Evolutionary conservation across 768 basidiomycete genomes (phyloP), one percentile per base, ranked within the genome.

Genomic region (Suillus cothurnatus): DNA sequence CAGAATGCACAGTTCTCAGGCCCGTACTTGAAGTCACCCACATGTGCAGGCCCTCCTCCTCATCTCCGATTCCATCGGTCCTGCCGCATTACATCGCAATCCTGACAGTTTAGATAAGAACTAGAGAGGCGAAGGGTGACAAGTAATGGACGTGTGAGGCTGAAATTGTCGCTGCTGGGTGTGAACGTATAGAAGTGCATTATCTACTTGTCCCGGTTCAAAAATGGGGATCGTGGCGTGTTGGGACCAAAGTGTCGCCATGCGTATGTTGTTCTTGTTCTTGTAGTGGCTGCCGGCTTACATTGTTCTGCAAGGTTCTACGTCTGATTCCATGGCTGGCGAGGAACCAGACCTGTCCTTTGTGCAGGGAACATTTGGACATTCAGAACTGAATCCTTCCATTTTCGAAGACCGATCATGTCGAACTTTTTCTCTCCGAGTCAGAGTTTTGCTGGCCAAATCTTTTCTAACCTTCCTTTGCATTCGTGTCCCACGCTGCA

Each of bases 161-260:
- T 91, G 53, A 93, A 92, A 78, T 75, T 92, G 58, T 80, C 81
- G 9, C 73, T 92, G 59, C 77, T 91, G 23, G 92, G 88, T 45
- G 79, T 83, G 19, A 71, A 80, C 1, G 90, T 93, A 38, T 86
- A 89, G 67, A 85, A 85, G 71, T 94, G 92, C 75, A 84, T 87
- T 47, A 88, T 92, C n/a, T n/a, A n/a, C n/a, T n/a, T n/a, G n/a
- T n/a, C n/a, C n/a, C n/a, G n/a, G n/a, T n/a, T n/a, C n/a, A n/a
- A n/a, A n/a, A n/a, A n/a, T 9, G 84, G 77, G 21, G 88, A 92
- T 64, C 69, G 71, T 63, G 89, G 84, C 17, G 83, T 83, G 38
- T 70, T 90, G 74, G 83, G 85, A 5, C 83, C 84, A 17, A 76
- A 72, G 23, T 93, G 91, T 73, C 80, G 79, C 67, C 91, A 93